Evolutionary conservation across 305 asterid species (phyloP).

Genomic region (Solanum hybrid): DNA sequence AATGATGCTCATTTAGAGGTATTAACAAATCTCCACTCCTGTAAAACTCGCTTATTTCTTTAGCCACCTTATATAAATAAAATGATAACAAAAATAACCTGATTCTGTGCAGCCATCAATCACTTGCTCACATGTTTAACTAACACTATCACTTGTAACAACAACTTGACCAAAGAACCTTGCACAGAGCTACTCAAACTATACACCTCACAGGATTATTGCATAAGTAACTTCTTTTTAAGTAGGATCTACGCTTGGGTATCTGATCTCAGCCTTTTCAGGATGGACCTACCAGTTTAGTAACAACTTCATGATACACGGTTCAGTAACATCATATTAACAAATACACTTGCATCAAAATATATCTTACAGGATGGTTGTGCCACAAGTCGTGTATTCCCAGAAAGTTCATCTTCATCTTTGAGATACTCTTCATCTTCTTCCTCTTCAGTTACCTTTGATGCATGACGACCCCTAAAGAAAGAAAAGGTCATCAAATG

Average conservation of each 20-base stretch:
- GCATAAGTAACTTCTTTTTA: not conserved
- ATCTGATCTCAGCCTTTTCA: not conserved
- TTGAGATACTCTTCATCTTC: conserved; percentile 94
- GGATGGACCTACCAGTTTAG: not conserved
- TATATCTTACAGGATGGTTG: conserved; percentile 89
- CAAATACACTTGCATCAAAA: not conserved
- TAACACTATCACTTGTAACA: not conserved
- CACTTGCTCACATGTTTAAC: not conserved
- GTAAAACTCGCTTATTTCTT: not conserved
- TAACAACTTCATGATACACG: not conserved
- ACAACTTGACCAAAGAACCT: not conserved
- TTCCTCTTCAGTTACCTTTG: conserved; percentile 95
- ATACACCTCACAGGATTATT: not conserved
- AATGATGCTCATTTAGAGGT: not conserved
- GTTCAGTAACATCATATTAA: not conserved
- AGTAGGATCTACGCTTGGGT: not conserved
- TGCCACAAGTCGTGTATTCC: conserved; percentile 74
- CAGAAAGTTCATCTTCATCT: conserved; percentile 69
- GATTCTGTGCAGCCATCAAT: not conserved
- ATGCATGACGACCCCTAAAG: conserved; percentile 95
- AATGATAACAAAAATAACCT: not conserved
- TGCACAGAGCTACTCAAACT: not conserved
- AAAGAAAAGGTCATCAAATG: conserved; percentile 6
- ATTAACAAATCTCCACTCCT: not conserved
- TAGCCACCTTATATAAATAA: not conserved